phyloP scores from a whole-genome alignment of 2,329 filamentous ascomycete species.

The Colletotrichum magnum region DNA sequence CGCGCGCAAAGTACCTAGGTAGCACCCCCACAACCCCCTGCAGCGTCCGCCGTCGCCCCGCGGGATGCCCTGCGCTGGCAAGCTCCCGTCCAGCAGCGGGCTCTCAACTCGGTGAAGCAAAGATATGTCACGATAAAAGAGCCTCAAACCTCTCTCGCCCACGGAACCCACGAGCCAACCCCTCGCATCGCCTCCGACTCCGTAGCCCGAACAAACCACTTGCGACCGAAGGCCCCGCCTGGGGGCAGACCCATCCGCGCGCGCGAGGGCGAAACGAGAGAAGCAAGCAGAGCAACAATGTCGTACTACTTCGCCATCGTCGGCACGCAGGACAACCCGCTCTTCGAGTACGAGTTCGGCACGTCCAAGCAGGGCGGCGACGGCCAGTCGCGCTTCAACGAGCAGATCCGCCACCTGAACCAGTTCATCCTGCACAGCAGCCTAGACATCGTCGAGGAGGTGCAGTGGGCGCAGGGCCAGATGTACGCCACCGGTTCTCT shows the following conservation, averaged over 20 bases:
- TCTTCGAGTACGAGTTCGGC: conserved; percentile 98
- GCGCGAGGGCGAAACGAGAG: background rate
- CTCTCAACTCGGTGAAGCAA: conserved; percentile 12
- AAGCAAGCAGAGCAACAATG: conserved; percentile 68
- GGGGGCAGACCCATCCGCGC: background rate
- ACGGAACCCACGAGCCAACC: background rate
- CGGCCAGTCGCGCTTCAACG: conserved; percentile 88
- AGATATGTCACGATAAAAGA: background rate
- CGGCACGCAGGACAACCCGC: conserved; percentile 93
- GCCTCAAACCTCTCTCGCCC: background rate
- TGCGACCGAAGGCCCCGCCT: no score
- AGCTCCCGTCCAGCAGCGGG: background rate
- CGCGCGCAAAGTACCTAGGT: background rate
- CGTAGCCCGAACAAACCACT: background rate
- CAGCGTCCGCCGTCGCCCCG: conserved; percentile 13
- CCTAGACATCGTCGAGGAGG: conserved; percentile 94
- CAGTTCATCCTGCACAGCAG: conserved; percentile 97
- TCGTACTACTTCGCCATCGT: conserved; percentile 99
- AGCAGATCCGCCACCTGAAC: conserved; percentile 93
- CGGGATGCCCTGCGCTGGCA: conserved; percentile 6
- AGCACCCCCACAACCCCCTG: conserved; percentile 5
- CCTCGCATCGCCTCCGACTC: background rate
- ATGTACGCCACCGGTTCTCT: conserved; percentile 70
- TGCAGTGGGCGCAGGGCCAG: conserved; percentile 90
- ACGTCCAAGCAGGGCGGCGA: conserved; percentile 97